Base-by-base conservation (phyloP, 2,329 filamentous ascomycete genomes). In the Bipolaris victoriae region DNA sequence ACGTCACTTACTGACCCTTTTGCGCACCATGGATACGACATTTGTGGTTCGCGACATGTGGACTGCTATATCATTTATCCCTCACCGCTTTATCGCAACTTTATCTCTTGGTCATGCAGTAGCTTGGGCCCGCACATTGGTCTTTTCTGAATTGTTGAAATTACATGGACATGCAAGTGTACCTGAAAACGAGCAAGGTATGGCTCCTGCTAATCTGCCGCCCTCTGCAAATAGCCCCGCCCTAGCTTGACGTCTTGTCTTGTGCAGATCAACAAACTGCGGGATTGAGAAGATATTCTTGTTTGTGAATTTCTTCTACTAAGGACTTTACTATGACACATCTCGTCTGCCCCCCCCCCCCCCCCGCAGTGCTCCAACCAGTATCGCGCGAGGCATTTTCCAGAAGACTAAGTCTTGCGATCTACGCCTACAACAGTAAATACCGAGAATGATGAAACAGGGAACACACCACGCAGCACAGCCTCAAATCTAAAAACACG, bases 1-100 rank as follows among this genome's bases (percentile, higher is more conserved):
- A 65, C 60, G 60, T 58, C 62, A 54, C 36, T 41, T 46, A 57
- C 39, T 45, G 24, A 22, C 37, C 61, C 29, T 43, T 41, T 47
- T 47, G 33, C 57, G 33, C 57, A 45, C 20, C 24, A 55, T 33
- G 35, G 46, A 37, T 10, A 55, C 48, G 35, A 49, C 20, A 45
- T 56, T 20, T 46, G 46, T 31, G 36, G 53, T 44, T n/a, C 13
- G 7, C 16, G 39, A 44, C 22, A 45, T n/a, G 52, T 39, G 31
- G 26, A 33, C 13, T 45, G 24, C 20, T 48, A 35, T 40, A 3
- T 35, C 26, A 9, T 45, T 35, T 45, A 18, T 44, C 43, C 16
- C 35, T 59, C 52, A 56, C 56, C 56, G 52, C 52, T 40, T 44
- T 29, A 16, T 41, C 22, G 37, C 39, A 36, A 44, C 33, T 47